Evolutionary conservation across 257 asterid genomes (phyloP).

Genomic region (Agastache rugosa): DNA sequence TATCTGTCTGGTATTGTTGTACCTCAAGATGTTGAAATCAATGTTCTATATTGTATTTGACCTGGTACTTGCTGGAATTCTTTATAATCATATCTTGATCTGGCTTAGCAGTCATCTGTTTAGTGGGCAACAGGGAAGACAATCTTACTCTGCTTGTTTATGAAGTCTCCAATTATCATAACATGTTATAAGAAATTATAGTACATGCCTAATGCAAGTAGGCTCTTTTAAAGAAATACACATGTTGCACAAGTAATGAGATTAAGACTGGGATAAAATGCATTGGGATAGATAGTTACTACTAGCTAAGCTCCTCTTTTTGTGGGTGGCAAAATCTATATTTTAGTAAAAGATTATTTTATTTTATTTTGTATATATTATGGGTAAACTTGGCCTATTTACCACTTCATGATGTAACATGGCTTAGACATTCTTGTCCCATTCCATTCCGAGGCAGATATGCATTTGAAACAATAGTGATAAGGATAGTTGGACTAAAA

Average conservation of each 20-base stretch:
- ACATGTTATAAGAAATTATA: neutral
- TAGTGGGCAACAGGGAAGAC: neutral
- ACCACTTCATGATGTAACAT: neutral
- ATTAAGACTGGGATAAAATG: slow-evolving; percentile 19
- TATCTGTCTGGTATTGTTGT: neutral
- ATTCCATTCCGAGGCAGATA: slow-evolving; percentile 5
- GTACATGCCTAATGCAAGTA: neutral
- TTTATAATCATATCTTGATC: slow-evolving; percentile 21
- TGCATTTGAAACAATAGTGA: slow-evolving; percentile 13
- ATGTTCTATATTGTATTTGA: slow-evolving; percentile 16
- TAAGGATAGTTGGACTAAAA: slow-evolving; percentile 12
- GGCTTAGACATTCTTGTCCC: slow-evolving; percentile 24
- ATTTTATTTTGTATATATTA: neutral
- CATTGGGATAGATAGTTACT: neutral
- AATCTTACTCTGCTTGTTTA: slow-evolving; percentile 19
- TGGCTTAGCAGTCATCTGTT: slow-evolving; percentile 10
- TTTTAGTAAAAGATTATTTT: neutral
- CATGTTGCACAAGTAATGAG: slow-evolving; percentile 2
- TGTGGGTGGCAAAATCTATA: neutral
- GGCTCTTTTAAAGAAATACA: neutral
- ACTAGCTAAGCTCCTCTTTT: neutral
- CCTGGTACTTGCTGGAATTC: slow-evolving; percentile 12
- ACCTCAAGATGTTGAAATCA: slow-evolving; percentile 10
- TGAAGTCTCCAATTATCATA: neutral
- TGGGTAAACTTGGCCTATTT: neutral